phyloP scores from a whole-genome alignment of 345 rosid genomes.

The Citrus mangshanensis region DNA sequence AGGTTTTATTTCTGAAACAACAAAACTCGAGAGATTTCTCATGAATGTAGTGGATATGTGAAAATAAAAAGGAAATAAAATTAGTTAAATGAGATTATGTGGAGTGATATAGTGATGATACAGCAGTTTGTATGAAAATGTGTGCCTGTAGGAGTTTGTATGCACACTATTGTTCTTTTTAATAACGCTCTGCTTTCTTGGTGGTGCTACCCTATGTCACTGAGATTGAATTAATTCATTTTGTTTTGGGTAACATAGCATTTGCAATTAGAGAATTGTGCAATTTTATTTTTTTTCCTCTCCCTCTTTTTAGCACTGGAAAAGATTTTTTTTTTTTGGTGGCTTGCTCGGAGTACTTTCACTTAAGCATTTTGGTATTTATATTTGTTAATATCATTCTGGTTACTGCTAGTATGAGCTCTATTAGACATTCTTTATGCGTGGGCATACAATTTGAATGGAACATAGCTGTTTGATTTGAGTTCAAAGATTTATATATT shows the following conservation, averaged over 20 bases:
- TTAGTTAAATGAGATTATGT: neutral
- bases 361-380: neutral
- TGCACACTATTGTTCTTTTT: too few relatives aligned
- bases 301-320: neutral
- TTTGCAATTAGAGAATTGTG: neutral
- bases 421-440: neutral
- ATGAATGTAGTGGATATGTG: neutral
- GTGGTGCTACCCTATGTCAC: neutral
- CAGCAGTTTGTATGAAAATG: neutral
- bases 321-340: neutral
- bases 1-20: slow-evolving; percentile 40
- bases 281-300: neutral
- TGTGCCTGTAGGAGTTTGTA: too few relatives aligned
- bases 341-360: neutral
- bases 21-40: neutral
- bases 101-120: neutral
- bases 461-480: neutral
- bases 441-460: neutral
- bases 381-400: neutral
- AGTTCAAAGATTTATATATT: neutral
- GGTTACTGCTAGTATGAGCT: neutral
- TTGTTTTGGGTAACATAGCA: neutral
- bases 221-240: neutral
- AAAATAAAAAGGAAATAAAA: too few relatives aligned
- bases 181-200: too few relatives aligned